Base-by-base conservation (phyloP, 2,329 filamentous ascomycete genomes). In the Escovopsis sp. region DNA sequence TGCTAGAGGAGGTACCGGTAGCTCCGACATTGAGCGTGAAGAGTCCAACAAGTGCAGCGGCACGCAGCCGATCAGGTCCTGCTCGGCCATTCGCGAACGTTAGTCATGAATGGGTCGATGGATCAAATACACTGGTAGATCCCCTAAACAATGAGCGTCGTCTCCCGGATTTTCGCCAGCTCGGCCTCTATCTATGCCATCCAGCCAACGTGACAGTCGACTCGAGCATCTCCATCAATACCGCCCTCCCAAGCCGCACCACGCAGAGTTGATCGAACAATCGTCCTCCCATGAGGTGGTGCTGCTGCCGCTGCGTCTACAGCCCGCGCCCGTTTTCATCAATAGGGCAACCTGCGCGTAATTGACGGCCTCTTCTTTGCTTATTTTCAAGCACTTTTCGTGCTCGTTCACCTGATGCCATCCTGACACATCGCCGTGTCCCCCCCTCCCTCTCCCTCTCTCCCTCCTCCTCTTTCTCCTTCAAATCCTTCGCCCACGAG, bases 321-420 rank as follows among this genome's bases (percentile, higher is more conserved):
- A 40, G 38, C 39, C 38, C 43, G 38, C 39, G 28, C 32, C 38
- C 12, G 28, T 18, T 26, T 26, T 36, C 36, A 38, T 19, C n/a
- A 38, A 15, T 26, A 35, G 18, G 26, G 41, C 38, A 33, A 18
- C 15, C 38, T 23, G 38, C 38, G 42, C 38, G 43, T 38, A 38
- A 38, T 41, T 19, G 30, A 35, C 44, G 42, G 41, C 42, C 36
- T 23, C 42, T 42, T 39, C 35, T 42, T 42, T 43, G 33, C 38
- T 26, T 19, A 33, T 32, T 34, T 34, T 38, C 36, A 23, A 38
- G 42, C 42, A 46, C 38, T 42, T 46, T 39, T 38, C 37, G 39
- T 43, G 42, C 40, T 36, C 33, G 33, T 39, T 42, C 45, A 40
- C 28, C 45, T 41, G 33, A 46, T 44, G 42, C 42, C 30, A 28